Conservation (phyloP, 192 early-diverging fungal genomes). For the Spizellomyces sp. region DNA sequence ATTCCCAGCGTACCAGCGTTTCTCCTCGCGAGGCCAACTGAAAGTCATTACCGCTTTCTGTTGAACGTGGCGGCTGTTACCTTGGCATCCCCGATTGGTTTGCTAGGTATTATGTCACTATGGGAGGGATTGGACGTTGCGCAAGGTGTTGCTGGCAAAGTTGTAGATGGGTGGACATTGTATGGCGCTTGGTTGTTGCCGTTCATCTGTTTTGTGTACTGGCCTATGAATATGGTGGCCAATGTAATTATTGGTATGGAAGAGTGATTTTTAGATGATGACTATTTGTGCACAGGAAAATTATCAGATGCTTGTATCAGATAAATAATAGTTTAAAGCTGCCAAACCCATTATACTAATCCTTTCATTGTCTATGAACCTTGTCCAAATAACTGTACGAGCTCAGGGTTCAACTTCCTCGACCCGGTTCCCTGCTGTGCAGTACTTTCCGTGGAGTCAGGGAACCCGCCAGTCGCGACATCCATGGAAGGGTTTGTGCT, state of each 20-base stretch:
- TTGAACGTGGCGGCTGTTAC: conserved; percentile 27
- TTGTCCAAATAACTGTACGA: neutral
- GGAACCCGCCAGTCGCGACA: too few species aligned
- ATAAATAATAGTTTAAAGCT: too few species aligned
- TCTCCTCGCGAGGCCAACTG: conserved; percentile 26
- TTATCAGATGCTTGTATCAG: too few species aligned
- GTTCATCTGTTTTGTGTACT: conserved; percentile 36
- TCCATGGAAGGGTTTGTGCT: neutral
- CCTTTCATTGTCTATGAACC: too few species aligned
- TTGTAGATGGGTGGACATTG: conserved; percentile 30
- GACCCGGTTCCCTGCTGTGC: neutral
- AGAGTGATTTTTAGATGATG: neutral
- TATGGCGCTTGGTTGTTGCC: conserved; percentile 48
- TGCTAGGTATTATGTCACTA: conserved; percentile 23
- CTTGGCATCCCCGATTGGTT: conserved; percentile 33
- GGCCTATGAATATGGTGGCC: conserved; percentile 46
- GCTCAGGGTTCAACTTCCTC: conserved; percentile 1
- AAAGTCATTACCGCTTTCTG: neutral
- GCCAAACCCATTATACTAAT: too few species aligned
- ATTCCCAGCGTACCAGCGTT: conserved; percentile 41
- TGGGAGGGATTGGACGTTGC: conserved; percentile 19
- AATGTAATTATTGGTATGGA: conserved; percentile 44
- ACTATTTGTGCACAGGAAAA: too few species aligned
- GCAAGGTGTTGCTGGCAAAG: conserved; percentile 4
- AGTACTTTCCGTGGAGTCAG: too few species aligned